Evolutionary conservation across 768 basidiomycete species (phyloP).

Genomic region (Suillus hirtellus): DNA sequence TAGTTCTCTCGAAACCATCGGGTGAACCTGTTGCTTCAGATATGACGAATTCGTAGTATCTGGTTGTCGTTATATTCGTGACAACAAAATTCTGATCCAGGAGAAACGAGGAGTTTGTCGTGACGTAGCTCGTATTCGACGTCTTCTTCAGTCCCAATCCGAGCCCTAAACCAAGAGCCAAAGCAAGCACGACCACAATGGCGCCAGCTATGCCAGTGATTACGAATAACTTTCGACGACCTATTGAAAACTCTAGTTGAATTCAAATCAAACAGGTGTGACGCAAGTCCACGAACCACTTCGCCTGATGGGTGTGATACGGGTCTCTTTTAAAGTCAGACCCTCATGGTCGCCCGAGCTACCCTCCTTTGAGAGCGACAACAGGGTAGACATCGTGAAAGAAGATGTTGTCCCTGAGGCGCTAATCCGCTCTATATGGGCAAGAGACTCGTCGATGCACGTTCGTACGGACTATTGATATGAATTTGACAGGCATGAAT

Average conservation of each 20-base stretch:
- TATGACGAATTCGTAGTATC: constrained; percentile 46
- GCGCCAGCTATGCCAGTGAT: constrained; percentile 16
- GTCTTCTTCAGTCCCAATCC: constrained; percentile 29
- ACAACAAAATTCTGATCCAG: constrained; percentile 30
- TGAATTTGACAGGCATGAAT: background rate
- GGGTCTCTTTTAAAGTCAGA: background rate
- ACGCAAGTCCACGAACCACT: constrained; percentile 3
- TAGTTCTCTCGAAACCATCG: constrained; percentile 41
- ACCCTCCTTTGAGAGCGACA: constrained; percentile 9
- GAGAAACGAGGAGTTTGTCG: constrained; percentile 31
- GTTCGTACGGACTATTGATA: constrained; percentile 10
- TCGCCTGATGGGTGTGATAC: background rate
- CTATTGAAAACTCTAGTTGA: constrained; percentile 13
- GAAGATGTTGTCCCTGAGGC: background rate
- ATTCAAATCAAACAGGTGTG: constrained; percentile 1
- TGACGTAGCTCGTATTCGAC: constrained; percentile 16
- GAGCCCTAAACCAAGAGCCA: constrained; percentile 31
- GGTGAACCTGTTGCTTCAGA: constrained; percentile 39
- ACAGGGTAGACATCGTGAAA: constrained; percentile 4
- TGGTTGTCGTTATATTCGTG: constrained; percentile 35
- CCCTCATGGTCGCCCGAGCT: constrained; percentile 14
- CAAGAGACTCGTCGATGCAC: constrained; percentile 1
- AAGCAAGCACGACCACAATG: constrained; percentile 20
- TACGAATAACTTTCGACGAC: constrained; percentile 21
- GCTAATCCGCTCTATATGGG: background rate